Base-by-base conservation (phyloP, 495 filamentous ascomycete genomes). In the Chaetomium cochliodes region DNA sequence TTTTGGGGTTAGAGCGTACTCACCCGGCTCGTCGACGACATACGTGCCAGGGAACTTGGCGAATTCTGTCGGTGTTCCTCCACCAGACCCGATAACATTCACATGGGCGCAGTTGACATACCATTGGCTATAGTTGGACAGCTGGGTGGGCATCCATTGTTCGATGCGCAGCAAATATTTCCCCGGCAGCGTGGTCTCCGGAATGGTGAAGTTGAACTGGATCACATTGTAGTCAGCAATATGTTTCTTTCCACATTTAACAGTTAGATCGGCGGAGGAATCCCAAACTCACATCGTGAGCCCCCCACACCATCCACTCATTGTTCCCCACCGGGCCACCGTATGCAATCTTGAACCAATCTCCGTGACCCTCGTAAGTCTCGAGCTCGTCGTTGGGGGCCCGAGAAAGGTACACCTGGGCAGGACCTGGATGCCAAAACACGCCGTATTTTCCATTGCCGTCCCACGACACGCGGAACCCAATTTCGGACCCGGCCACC, bases 161-260 rank as follows among this genome's bases (percentile, higher is more conserved):
- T 54, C 51, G 51, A 54, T 54, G 51, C 51, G 51, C 51, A 83
- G 65, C 44, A 84, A 75, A 55, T 84, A 84, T 33, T 78, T 72
- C 23, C 80, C 81, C 1, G 76, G 63, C 1, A 76, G 76, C 0
- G 76, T 72, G 15, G 69, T 66, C 5, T 61, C 42, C 0, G 77
- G 79, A 56, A 79, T 74, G 49, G 64, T 79, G 59, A 80, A 75
- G 61, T 74, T 75, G 62, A 67, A 70, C 67, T 69, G 60, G 50
- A 52, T 15, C 15, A 23, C 8, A 5, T 9, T 9, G 23, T 26
- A 2, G 26, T 51, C 23, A 51, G 49, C 49, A 22, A 3, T 51
- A 2, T 1, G 1, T 26, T 13, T 51, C 49, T 6, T n/a, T 13
- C 20, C 22, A 23, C 23, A 15, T 5, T 23, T 4, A 23, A 8